Evolutionary conservation across 2,329 filamentous ascomycete species (phyloP).

Genomic region (Trichoderma polysporum): DNA sequence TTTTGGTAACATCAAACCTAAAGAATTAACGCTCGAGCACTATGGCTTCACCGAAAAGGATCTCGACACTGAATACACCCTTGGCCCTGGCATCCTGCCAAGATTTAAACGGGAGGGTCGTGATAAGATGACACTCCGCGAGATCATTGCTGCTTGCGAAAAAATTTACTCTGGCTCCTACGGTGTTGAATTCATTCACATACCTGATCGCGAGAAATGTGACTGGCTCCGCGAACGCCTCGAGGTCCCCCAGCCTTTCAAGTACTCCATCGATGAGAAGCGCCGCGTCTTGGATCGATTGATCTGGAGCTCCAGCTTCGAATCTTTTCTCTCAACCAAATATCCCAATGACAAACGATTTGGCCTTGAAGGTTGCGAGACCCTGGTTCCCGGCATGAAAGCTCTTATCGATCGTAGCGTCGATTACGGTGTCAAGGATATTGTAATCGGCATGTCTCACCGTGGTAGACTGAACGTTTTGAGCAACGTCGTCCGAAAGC

Average conservation of each 20-base stretch:
- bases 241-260: conserved; percentile 92
- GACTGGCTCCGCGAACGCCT: conserved; percentile 96
- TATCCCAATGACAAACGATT: conserved; percentile 99
- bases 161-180: conserved; percentile 97
- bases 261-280: conserved; percentile 98
- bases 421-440: conserved; percentile 97
- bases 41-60: conserved; percentile 96
- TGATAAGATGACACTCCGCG: conserved; percentile 94
- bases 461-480: conserved; percentile 97
- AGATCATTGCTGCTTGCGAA: conserved; percentile 92
- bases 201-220: conserved; percentile 94
- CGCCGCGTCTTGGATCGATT: conserved; percentile 93
- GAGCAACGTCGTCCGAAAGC: conserved; percentile 97
- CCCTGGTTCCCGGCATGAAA: conserved; percentile 98
- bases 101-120: conserved; percentile 85
- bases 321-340: conserved; percentile 91
- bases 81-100: conserved; percentile 92
- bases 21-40: conserved; percentile 88
- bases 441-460: conserved; percentile 99
- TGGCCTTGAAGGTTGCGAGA: conserved; percentile 95
- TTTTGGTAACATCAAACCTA: conserved; percentile 83
- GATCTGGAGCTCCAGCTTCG: conserved; percentile 98
- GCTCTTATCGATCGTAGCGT: conserved; percentile 97
- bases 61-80: conserved; percentile 83
- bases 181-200: conserved; percentile 98